These are phyloP conservation scores for Fusarium sp. DNA, from an alignment of 2,329 filamentous ascomycete species.

Conservation along the genomic window DNA sequence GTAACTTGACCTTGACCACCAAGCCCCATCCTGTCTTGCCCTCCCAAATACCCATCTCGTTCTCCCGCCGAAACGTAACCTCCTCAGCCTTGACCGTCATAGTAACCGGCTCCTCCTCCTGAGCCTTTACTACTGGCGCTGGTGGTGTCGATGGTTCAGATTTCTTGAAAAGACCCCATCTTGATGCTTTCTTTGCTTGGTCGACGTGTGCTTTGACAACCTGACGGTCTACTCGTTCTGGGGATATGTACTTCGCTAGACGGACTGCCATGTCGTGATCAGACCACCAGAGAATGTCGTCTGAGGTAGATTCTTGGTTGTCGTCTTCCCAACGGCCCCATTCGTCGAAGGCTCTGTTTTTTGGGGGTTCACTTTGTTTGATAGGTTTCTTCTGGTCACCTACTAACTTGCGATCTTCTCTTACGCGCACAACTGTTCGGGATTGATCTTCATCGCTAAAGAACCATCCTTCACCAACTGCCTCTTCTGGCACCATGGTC, in stretches of 20 bases:
- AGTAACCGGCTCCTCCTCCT: slow-evolving; percentile 39
- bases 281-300: slow-evolving; percentile 53
- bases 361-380: background rate
- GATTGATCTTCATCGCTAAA: slow-evolving; percentile 47
- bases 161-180: slow-evolving; percentile 47
- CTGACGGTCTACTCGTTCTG: slow-evolving; percentile 42
- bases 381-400: slow-evolving; percentile 6
- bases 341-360: slow-evolving; percentile 50
- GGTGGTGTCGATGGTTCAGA: slow-evolving; percentile 22
- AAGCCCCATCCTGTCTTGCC: slow-evolving; percentile 59
- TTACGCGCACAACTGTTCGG: slow-evolving; percentile 45
- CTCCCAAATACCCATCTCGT: slow-evolving; percentile 61
- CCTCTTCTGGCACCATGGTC: slow-evolving; percentile 54
- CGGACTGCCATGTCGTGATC: slow-evolving; percentile 57
- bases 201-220: slow-evolving; percentile 44
- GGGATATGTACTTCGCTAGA: slow-evolving; percentile 55
- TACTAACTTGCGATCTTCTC: slow-evolving; percentile 18
- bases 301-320: background rate
- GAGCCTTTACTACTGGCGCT: background rate
- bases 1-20: slow-evolving; percentile 51
- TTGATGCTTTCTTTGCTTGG: slow-evolving; percentile 44
- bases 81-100: slow-evolving; percentile 57
- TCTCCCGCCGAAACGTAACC: slow-evolving; percentile 60
- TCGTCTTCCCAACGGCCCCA: slow-evolving; percentile 55
- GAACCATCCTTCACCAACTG: slow-evolving; percentile 49